A percentile compares a stretch with the other conserved stretches of the same genome.
These are phyloP conservation scores for Colletotrichum somersetense DNA, from an alignment of 2,329 filamentous ascomycete species.

Conservation along the genomic window DNA sequence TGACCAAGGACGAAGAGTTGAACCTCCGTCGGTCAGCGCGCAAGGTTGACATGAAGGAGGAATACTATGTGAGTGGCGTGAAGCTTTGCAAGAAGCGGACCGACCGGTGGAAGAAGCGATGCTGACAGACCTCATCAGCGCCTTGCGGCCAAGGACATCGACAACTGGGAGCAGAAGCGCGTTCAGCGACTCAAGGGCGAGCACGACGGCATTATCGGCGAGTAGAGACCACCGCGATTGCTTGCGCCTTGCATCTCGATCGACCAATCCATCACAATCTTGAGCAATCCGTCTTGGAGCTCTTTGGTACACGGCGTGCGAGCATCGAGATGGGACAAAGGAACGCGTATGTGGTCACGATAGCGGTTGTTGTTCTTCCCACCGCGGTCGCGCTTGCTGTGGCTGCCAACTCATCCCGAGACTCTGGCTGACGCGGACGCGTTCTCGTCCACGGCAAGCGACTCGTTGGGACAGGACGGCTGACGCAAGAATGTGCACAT, in stretches of 20 bases:
- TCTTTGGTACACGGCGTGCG: not conserved
- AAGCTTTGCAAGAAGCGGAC: not conserved
- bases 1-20: conserved; percentile 89
- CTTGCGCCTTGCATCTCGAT: conserved; percentile 27
- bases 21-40: conserved; percentile 78
- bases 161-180: conserved; percentile 97
- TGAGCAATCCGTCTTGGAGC: not conserved
- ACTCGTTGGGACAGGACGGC: conserved; percentile 19
- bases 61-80: conserved; percentile 80
- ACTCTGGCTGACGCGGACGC: not conserved
- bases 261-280: not conserved
- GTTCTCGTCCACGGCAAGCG: conserved; percentile 3
- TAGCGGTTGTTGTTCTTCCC: not conserved
- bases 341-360: not conserved
- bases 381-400: not conserved
- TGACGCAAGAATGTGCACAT: conserved; percentile 39
- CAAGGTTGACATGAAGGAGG: conserved; percentile 84
- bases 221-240: conserved; percentile 32
- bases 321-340: conserved; percentile 26
- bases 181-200: conserved; percentile 92
- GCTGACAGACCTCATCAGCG: conserved; percentile 76
- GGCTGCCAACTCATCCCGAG: not conserved
- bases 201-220: conserved; percentile 81
- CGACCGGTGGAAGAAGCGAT: conserved; percentile 46
- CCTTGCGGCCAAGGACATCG: conserved; percentile 89